Percentiles rank a stretch among this genome's conserved stretches.
Conservation (phyloP, 768 basidiomycete species). For the Cyathus striatus region DNA sequence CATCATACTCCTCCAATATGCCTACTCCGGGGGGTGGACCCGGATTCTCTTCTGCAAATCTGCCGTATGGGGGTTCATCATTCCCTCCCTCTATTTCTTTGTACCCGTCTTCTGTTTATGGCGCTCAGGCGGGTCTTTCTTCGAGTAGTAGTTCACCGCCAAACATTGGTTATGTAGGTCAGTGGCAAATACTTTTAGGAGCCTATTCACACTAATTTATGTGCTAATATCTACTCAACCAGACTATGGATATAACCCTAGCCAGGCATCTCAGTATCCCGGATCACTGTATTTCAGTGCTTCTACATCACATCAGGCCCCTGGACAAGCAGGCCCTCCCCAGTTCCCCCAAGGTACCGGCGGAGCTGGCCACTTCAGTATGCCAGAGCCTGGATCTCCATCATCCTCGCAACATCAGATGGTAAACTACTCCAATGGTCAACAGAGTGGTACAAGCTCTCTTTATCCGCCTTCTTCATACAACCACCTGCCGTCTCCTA, state of each 20-base stretch:
- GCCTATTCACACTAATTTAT: no score
- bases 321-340: conserved; percentile 6
- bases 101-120: no score
- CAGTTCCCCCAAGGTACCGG: conserved; percentile 20
- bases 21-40: not conserved
- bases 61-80: not conserved
- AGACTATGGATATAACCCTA: no score
- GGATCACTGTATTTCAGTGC: conserved; percentile 3
- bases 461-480: conserved; percentile 9
- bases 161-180: no score
- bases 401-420: conserved; percentile 8
- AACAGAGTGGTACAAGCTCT: conserved; percentile 4
- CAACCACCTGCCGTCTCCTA: conserved; percentile 9
- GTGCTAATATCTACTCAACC: no score
- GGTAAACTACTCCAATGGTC: conserved; percentile 10
- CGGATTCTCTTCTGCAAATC: not conserved
- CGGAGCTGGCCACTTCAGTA: conserved; percentile 10
- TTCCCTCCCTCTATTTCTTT: not conserved
- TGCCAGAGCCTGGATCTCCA: conserved; percentile 9
- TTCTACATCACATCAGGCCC: not conserved
- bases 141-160: no score
- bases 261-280: conserved; percentile 9
- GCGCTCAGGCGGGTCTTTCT: no score
- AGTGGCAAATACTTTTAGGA: no score
- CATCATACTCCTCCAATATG: no score